Percentiles rank a stretch among this genome's conserved stretches.
Conservation (phyloP, 441 rosid species). For the Gossypium gossypioides region DNA sequence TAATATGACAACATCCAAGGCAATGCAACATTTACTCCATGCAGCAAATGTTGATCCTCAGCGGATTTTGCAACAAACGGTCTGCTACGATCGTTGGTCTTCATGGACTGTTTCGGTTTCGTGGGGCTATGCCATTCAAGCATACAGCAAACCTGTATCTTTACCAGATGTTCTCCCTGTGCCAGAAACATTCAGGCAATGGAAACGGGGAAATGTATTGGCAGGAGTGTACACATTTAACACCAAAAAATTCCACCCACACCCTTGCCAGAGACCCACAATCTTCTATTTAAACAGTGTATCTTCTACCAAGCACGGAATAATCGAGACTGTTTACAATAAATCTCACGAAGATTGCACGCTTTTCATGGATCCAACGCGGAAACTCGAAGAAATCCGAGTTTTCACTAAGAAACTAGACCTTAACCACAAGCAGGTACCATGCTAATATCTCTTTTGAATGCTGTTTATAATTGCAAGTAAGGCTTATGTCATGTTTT, state of each 20-base stretch:
- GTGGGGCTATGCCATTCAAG: constrained; percentile 90
- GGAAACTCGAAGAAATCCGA: constrained; percentile 50
- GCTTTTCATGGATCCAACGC: constrained; percentile 34
- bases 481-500: background rate
- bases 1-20: constrained; percentile 41
- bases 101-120: constrained; percentile 78
- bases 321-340: constrained; percentile 41
- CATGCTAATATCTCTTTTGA: background rate
- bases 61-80: constrained; percentile 64
- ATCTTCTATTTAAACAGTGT: constrained; percentile 52
- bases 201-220: constrained; percentile 33
- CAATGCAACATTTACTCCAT: constrained; percentile 45
- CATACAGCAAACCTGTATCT: constrained; percentile 29
- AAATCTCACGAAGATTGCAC: constrained; percentile 43
- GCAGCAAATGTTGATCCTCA: constrained; percentile 56
- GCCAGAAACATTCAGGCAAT: constrained; percentile 60
- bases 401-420: constrained; percentile 55
- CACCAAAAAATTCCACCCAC: constrained; percentile 35
- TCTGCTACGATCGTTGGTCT: constrained; percentile 73
- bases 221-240: constrained; percentile 45
- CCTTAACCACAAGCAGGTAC: constrained; percentile 52
- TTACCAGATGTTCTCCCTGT: constrained; percentile 45
- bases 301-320: constrained; percentile 20
- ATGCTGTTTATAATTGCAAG: background rate
- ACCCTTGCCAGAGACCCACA: constrained; percentile 69